Evolutionary conservation across 2,329 filamentous ascomycete species (phyloP).

Genomic region (Colletotrichum theobromicola): DNA sequence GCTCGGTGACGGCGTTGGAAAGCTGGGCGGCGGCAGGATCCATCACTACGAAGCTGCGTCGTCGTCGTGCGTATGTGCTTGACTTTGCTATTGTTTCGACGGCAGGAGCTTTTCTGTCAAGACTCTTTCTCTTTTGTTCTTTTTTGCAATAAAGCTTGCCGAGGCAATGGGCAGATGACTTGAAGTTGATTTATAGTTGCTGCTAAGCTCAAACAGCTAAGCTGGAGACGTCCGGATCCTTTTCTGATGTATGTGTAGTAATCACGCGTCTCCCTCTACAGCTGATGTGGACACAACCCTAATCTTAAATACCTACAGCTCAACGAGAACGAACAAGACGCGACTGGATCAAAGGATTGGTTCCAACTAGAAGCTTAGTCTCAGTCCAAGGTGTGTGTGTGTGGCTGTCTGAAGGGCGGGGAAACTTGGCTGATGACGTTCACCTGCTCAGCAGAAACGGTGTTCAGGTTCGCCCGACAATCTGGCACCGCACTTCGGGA

Average conservation of each 20-base stretch:
- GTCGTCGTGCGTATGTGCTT: background rate
- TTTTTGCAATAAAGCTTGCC: background rate
- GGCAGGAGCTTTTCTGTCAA: background rate
- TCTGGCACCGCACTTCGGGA: background rate
- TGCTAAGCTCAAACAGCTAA: background rate
- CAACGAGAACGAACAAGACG: background rate
- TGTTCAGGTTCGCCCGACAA: background rate
- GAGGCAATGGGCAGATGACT: background rate
- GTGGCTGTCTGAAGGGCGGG: background rate
- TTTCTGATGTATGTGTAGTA: background rate
- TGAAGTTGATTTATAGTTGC: background rate
- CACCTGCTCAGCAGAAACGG: background rate
- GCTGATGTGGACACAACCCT: background rate
- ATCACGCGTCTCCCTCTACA: background rate
- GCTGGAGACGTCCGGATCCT: background rate
- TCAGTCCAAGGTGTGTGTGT: background rate
- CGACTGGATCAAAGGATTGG: background rate
- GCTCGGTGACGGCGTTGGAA: constrained; percentile 21
- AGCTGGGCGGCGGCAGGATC: constrained; percentile 13
- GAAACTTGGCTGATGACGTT: background rate
- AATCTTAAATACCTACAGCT: constrained; percentile 13
- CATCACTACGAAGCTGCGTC: background rate
- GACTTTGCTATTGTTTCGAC: background rate
- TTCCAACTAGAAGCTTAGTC: background rate
- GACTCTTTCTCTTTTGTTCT: background rate